These are phyloP conservation scores for Phaeoacremonium minimum DNA, from an alignment of 2,329 filamentous ascomycete genomes.

Conservation along the genomic window DNA sequence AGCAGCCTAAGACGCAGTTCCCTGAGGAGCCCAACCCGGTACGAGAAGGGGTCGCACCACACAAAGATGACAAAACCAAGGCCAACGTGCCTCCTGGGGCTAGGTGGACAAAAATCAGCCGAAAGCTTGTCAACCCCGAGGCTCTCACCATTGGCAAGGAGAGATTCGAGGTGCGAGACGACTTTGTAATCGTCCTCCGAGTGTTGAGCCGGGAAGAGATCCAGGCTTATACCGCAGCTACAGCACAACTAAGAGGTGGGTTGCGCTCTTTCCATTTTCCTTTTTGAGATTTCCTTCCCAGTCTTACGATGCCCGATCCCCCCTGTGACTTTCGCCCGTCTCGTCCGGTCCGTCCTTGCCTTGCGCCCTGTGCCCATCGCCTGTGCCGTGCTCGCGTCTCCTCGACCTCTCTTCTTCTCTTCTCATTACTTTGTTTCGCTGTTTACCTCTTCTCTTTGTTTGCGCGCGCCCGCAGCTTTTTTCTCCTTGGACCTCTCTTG, in stretches of 20 bases:
- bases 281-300: background rate
- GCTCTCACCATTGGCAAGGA: slow-evolving; percentile 84
- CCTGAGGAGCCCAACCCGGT: slow-evolving; percentile 81
- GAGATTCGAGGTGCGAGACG: slow-evolving; percentile 84
- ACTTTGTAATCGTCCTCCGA: slow-evolving; percentile 88
- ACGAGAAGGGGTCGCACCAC: slow-evolving; percentile 86
- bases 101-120: slow-evolving; percentile 89
- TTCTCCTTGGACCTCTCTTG: slow-evolving; percentile 4
- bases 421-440: slow-evolving; percentile 8
- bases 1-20: slow-evolving; percentile 75
- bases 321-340: slow-evolving; percentile 4
- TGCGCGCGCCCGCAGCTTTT: too few species aligned
- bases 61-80: slow-evolving; percentile 76
- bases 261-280: slow-evolving; percentile 12
- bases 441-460: slow-evolving; percentile 6
- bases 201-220: slow-evolving; percentile 89
- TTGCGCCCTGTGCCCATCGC: slow-evolving; percentile 10
- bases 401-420: slow-evolving; percentile 4
- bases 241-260: slow-evolving; percentile 75
- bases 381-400: slow-evolving; percentile 8
- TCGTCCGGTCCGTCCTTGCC: slow-evolving; percentile 7
- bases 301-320: slow-evolving; percentile 3
- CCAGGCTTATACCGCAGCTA: slow-evolving; percentile 77
- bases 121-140: slow-evolving; percentile 83
- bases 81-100: slow-evolving; percentile 74